Base-by-base conservation (phyloP, 1,139 yeast genomes). In the Pichia sp. region DNA sequence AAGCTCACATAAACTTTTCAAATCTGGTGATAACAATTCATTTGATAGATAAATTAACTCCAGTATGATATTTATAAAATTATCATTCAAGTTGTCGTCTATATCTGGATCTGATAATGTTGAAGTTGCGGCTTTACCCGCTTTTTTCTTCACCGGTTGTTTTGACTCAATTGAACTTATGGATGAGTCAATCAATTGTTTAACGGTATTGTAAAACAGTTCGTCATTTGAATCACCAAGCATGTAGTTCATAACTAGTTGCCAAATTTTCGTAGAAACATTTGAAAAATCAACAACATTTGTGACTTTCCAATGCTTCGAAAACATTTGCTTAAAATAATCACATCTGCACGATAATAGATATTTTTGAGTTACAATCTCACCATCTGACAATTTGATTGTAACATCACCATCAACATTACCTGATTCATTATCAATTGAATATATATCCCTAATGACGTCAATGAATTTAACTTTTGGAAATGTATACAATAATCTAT, bases 21-120 rank as follows among this genome's bases (percentile, higher is more conserved):
- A 68, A 23, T 77, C 79, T 42, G 76, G 73, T 39, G 88, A 61
- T 52, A 85, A 62, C 16, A 88, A 63, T 55, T 82, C 83, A 57
- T 87, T 92, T 1, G 88, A 69, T 5, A 80, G 65, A 45, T 77
- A 80, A 51, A 85, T 69, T 42, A 86, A 62, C 16, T 82, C 85
- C 29, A 88, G 65, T 4, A 81, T 66, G 32, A 72, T 65, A 48
- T 77, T 77, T 9, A 85, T 70, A 53, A 80, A 80, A 1, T 47
- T 48, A 30, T 50, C 51, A 15, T 18, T 11, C 36, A 32, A 7
- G 15, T 16, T 11, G 20, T 9, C 20, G 38, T 34, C 6, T 22
- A 7, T 18, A 20, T n/a, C 25, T 40, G 22, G 13, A 16, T 20
- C 23, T 4, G 16, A 15, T 7, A 24, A 8, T 4, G 26, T 18